These are phyloP conservation scores for Borealophlyctis nickersoniae DNA, from an alignment of 192 early-diverging fungal species.

Conservation along the genomic window DNA sequence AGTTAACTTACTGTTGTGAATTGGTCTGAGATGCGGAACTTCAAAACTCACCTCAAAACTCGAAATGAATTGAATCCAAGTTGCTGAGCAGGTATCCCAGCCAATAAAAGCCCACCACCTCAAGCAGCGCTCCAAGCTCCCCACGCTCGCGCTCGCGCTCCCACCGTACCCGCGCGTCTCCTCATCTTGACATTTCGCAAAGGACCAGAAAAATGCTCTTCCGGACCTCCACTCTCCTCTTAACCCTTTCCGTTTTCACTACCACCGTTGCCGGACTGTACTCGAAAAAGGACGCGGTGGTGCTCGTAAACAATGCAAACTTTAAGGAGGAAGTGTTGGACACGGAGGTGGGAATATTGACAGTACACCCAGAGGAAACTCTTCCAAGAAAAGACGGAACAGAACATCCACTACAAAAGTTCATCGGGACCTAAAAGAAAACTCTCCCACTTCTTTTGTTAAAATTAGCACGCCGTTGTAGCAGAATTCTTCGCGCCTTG, in stretches of 20 bases:
- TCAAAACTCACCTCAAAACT: too few relatives aligned
- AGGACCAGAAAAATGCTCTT: too few relatives aligned
- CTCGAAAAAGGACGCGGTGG: constrained; percentile 30
- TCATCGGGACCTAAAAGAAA: neutral
- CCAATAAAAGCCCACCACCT: too few relatives aligned
- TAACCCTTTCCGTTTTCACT: neutral
- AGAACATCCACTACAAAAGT: neutral
- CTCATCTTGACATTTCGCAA: too few relatives aligned
- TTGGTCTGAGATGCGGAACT: too few relatives aligned
- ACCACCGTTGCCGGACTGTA: constrained; percentile 27
- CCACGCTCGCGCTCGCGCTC: too few relatives aligned
- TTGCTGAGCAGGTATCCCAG: too few relatives aligned
- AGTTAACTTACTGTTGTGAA: too few relatives aligned
- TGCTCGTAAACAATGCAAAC: constrained; percentile 42
- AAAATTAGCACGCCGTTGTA: constrained; percentile 66
- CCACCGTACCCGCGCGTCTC: too few relatives aligned
- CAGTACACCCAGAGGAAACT: neutral
- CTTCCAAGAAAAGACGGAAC: neutral
- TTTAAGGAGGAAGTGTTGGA: constrained; percentile 68
- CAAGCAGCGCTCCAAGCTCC: too few relatives aligned
- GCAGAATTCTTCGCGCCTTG: constrained; percentile 96
- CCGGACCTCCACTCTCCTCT: too few relatives aligned
- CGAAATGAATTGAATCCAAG: too few relatives aligned
- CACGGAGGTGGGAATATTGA: constrained; percentile 51
- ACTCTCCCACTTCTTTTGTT: neutral